Evolutionary conservation across 495 filamentous ascomycete species (phyloP).

Genomic region (Cercophora samala): DNA sequence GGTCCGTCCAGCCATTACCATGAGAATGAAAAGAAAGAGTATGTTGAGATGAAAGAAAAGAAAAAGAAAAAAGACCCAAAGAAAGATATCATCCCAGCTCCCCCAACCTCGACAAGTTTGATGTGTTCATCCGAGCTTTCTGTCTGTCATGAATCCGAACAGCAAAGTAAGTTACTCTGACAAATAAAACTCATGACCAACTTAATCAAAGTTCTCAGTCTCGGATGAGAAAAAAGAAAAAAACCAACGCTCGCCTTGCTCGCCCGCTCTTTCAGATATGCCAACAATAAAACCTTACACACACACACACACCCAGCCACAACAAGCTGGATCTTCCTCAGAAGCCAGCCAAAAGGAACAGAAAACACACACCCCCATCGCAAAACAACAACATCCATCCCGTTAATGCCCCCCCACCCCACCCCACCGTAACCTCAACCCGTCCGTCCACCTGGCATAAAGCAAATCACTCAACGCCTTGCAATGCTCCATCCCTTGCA

Average conservation of each 20-base stretch:
- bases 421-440: conserved; percentile 74
- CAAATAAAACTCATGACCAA: too few relatives aligned
- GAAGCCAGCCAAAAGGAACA: background rate
- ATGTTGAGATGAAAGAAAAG: background rate
- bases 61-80: conserved; percentile 4
- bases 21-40: background rate
- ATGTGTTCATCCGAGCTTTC: background rate
- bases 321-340: too few relatives aligned
- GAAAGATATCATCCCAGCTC: background rate
- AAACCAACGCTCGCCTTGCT: background rate
- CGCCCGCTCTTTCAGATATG: background rate
- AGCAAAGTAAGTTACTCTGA: background rate
- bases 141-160: background rate
- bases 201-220: background rate
- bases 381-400: too few relatives aligned
- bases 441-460: conserved; percentile 85
- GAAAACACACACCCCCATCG: background rate
- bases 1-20: conserved; percentile 6
- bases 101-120: too few relatives aligned
- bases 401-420: conserved; percentile 18
- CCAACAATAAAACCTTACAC: background rate
- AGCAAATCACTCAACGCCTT: conserved; percentile 86
- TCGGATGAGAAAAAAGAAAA: too few relatives aligned
- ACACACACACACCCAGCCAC: too few relatives aligned
- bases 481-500: conserved; percentile 84